Base-by-base conservation (phyloP, 345 rosid genomes). In the Arabidopsis arenosa region DNA sequence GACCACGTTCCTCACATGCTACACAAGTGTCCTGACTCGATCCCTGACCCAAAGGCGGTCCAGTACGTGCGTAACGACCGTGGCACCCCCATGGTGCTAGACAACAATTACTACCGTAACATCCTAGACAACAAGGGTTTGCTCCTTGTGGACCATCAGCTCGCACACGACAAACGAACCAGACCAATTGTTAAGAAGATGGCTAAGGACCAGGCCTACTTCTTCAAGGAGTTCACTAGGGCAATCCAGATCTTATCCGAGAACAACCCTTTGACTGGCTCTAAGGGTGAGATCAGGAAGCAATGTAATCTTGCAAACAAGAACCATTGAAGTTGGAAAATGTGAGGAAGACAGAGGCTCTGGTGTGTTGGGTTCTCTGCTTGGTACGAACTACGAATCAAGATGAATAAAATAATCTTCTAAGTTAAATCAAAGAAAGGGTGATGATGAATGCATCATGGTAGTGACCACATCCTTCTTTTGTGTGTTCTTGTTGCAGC, bases 51-150 rank as follows among this genome's bases (percentile, higher is more conserved):
- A 0, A 94, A 94, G 74, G 96, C 96, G 0, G 98, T 92, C 11
- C 96, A 94, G 74, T 94, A 94, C 58, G 98, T 94, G 78, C 87
- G 98, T 74, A 94, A 94, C 40, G 98, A 94, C 86, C 82, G 96
- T 1, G 97, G 98, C 18, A 93, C 98, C 0, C 98, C 97, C 55
- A 93, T 93, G 98, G 63, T 83, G 0, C 80, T 94, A 32, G 98
- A 94, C 84, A 94, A 94, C 91, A 92, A 94, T 79, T 92, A 92
- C 84, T 94, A 94, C 86, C 89, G 93, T 53, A 94, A 94, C 87
- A 89, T 94, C 8, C 73, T 94, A 82, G 97, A 92, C 88, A 92
- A 86, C 84, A 94, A 94, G 85, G 98, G 96, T 7, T 65, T 92
- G 83, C 68, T 94, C 63, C 77, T 86, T 3, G 98, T 94, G 61